Evolutionary conservation across 371 early-diverging fungal species (phyloP).

Genomic region (Rhizopus delemar): DNA sequence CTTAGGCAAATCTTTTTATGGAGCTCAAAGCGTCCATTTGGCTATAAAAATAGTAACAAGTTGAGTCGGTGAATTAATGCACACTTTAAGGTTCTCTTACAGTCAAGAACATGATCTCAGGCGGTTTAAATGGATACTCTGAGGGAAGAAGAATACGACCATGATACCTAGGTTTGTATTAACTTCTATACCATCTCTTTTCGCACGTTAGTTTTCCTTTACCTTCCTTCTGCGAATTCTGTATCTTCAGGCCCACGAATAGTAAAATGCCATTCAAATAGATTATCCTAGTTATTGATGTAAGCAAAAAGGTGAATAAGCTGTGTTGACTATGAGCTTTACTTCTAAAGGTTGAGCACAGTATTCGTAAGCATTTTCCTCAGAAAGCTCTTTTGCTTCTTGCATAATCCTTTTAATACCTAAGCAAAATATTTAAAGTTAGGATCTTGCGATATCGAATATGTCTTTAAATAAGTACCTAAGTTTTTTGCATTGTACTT

Average conservation of each 20-base stretch:
- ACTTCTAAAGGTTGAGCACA: constrained; percentile 67
- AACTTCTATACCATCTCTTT: not conserved
- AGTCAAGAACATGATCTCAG: constrained; percentile 86
- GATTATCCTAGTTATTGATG: constrained; percentile 57
- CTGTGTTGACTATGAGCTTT: constrained; percentile 6
- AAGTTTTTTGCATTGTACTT: not conserved
- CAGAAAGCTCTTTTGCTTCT: constrained; percentile 64
- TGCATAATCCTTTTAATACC: constrained; percentile 71
- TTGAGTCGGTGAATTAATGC: no score
- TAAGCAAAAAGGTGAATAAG: not conserved
- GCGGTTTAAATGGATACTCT: constrained; percentile 95
- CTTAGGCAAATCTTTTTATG: constrained; percentile 91
- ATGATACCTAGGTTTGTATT: constrained; percentile 59
- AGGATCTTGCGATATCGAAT: no score
- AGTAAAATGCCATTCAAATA: constrained; percentile 95
- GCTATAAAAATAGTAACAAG: constrained; percentile 38
- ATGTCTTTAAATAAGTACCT: not conserved
- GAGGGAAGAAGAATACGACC: constrained; percentile 77
- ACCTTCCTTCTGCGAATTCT: constrained; percentile 86
- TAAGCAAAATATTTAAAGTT: constrained; percentile 7
- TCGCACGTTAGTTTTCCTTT: constrained; percentile 9
- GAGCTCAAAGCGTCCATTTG: constrained; percentile 88
- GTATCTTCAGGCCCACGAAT: constrained; percentile 85
- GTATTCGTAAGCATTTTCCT: constrained; percentile 57
- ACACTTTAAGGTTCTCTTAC: constrained; percentile 36